Base-by-base conservation (phyloP, 1,284 basidiomycete species). In the Malassezia psittaci region DNA sequence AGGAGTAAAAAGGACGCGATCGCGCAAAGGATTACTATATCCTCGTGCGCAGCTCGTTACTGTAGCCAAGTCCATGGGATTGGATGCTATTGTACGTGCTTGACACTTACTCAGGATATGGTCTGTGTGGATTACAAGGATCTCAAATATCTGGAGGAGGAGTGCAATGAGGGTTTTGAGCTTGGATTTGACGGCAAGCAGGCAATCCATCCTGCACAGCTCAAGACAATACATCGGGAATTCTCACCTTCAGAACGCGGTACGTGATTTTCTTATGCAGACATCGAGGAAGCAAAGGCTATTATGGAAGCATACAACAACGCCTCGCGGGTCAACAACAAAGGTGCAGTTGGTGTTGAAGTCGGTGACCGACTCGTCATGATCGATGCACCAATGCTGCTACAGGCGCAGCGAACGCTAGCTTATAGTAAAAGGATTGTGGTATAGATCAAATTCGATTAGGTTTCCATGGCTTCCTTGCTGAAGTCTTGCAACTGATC, bases 81-180 rank as follows among this genome's bases (percentile, higher is more conserved):
- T 94, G 1, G 82, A 85, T 38, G 87, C 90, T 1, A 88, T 96
- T 68, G 90, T 60, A 21, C 42, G 55, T 54, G 5, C 50, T 34
- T 15, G 29, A 7, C 33, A 9, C 21, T 51, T 2, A 43, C n/a
- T 35, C 36, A 42, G 41, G 62, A 64, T n/a, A 65, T 88, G 85
- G 88, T 93, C 1, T 93, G 90, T 72, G 83, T 91, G 36, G 85
- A 90, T 70, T 93, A 90, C 78, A 87, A 87, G 70, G 84, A 91
- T 69, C 67, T 78, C 3, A 79, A 81, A 5, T 82, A 83, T 61
- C 79, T 94, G 16, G 77, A 78, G 48, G 82, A 85, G 4, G 90
- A 94, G 73, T 87, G 85, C 52, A 76, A 80, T 55, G 88, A 93
- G 64, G 73, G 64, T 11, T 59, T 62, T n/a, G 40, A 62, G 51